A percentile compares a stretch with the other conserved stretches of the same genome.
phyloP scores from a whole-genome alignment of 805 yeast genomes.

The Yarrowia hollandica region DNA sequence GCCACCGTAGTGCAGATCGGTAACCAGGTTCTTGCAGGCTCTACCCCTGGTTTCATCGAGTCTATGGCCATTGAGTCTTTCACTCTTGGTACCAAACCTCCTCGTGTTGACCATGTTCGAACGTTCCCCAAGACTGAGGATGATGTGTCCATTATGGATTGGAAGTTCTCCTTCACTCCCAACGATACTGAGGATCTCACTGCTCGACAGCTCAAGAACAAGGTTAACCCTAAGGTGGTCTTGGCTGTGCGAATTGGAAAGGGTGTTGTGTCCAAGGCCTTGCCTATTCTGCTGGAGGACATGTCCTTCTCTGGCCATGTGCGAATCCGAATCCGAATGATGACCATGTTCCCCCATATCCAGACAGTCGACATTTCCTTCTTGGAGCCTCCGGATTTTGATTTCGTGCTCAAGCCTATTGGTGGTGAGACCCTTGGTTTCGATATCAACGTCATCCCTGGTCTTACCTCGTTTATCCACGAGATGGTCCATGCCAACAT shows the following conservation, averaged over 20 bases:
- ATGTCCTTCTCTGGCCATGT: conserved; percentile 72
- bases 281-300: conserved; percentile 79
- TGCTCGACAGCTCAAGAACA: conserved; percentile 77
- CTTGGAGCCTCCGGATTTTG: conserved; percentile 84
- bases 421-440: conserved; percentile 85
- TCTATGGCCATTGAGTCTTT: conserved; percentile 82
- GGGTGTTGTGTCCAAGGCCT: conserved; percentile 60
- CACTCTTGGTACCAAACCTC: conserved; percentile 94
- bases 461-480: conserved; percentile 75
- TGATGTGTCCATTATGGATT: conserved; percentile 96
- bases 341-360: conserved; percentile 87
- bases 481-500: conserved; percentile 82
- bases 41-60: conserved; percentile 83
- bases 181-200: conserved; percentile 81
- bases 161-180: conserved; percentile 93
- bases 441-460: conserved; percentile 87
- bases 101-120: conserved; percentile 85
- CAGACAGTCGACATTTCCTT: conserved; percentile 86
- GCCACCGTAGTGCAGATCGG: conserved; percentile 83
- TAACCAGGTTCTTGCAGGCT: conserved; percentile 76
- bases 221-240: conserved; percentile 77
- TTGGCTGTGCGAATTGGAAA: conserved; percentile 75
- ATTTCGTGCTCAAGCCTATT: conserved; percentile 73
- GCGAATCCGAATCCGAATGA: conserved; percentile 84
- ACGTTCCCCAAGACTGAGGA: conserved; percentile 86